These are phyloP conservation scores for Plasmodium falciparum DNA, from an alignment of 169 alveolate species.

Conservation along the genomic window DNA sequence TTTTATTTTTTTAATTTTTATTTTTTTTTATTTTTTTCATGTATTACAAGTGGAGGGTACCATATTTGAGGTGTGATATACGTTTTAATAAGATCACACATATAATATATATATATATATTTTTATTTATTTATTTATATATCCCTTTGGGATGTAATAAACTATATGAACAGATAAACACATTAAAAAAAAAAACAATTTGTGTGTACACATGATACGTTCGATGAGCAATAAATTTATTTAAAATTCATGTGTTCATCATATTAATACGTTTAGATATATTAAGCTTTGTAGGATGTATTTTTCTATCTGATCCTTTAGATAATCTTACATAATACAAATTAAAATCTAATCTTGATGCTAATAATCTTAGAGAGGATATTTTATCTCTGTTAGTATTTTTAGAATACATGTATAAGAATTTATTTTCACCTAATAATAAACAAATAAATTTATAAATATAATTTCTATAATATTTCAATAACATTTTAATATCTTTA, in stretches of 20 bases:
- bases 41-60: too few relatives aligned
- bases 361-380: constrained; percentile 58
- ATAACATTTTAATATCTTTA: constrained; percentile 56
- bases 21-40: too few relatives aligned
- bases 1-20: too few relatives aligned
- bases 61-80: too few relatives aligned
- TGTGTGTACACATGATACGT: too few relatives aligned
- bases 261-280: constrained; percentile 46
- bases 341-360: constrained; percentile 59
- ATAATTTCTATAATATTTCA: constrained; percentile 64
- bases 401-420: constrained; percentile 8
- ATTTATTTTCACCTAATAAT: constrained; percentile 41
- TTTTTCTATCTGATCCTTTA: constrained; percentile 3
- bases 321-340: constrained; percentile 61
- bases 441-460: constrained; percentile 66
- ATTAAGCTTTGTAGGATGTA: constrained; percentile 10
- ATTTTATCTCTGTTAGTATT: constrained; percentile 48
- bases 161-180: too few relatives aligned
- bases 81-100: too few relatives aligned
- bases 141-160: too few relatives aligned
- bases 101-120: too few relatives aligned
- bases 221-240: too few relatives aligned
- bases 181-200: too few relatives aligned
- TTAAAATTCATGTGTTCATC: constrained; percentile 4
- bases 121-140: too few relatives aligned